Evolutionary conservation across 2,329 filamentous ascomycete species (phyloP).

Genomic region (Microthyrium microscopicum): DNA sequence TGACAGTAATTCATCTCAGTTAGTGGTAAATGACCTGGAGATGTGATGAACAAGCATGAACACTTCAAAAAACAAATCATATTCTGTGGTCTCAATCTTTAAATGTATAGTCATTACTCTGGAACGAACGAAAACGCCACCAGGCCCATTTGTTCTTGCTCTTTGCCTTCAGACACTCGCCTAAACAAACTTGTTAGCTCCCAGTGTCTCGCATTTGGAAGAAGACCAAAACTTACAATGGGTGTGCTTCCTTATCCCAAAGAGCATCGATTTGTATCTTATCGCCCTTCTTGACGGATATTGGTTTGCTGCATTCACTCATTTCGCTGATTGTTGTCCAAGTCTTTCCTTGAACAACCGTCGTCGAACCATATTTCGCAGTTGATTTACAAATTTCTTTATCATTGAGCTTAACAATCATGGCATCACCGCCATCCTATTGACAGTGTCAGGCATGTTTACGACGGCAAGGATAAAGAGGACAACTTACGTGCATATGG

Average conservation of each 20-base stretch:
- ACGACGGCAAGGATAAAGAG: no score
- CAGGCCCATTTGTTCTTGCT: neutral
- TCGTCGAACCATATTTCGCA: neutral
- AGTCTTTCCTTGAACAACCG: neutral
- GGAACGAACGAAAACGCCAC: neutral
- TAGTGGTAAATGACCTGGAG: no score
- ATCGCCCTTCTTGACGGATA: slow-evolving; percentile 4
- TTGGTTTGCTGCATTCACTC: neutral
- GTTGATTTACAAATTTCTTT: neutral
- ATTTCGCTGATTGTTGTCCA: slow-evolving; percentile 3
- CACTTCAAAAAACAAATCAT: no score
- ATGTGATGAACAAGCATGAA: no score
- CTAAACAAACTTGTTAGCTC: no score
- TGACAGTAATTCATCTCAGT: no score
- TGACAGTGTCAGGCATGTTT: neutral
- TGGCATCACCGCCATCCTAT: neutral
- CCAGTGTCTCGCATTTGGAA: neutral
- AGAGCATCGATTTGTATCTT: neutral
- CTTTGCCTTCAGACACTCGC: neutral
- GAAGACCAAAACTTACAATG: neutral
- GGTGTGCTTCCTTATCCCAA: slow-evolving; percentile 2
- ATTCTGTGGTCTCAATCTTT: no score
- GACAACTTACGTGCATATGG: neutral
- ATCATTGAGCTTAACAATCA: neutral
- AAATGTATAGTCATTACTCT: no score